phyloP scores from a whole-genome alignment of 164 flowering plant genomes.

The Stephania yunnanensis region DNA sequence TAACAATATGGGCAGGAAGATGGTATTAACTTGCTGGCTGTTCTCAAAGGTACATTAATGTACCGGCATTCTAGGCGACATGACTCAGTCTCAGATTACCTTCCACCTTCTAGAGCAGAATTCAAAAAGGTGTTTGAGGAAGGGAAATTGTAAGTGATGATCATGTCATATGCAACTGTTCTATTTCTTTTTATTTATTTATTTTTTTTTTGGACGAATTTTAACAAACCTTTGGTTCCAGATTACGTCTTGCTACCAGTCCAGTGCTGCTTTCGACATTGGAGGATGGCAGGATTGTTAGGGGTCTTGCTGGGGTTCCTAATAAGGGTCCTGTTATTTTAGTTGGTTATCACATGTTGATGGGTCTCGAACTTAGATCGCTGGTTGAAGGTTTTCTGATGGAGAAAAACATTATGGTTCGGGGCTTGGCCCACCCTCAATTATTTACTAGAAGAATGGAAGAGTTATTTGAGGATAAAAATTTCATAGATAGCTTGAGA shows the following conservation, averaged over 20 bases:
- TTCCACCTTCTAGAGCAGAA: constrained; percentile 74
- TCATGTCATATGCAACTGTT: not conserved
- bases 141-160: constrained; percentile 40
- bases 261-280: constrained; percentile 73
- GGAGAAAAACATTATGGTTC: constrained; percentile 63
- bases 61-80: constrained; percentile 64
- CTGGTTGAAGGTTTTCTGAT: constrained; percentile 56
- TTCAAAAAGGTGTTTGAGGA: constrained; percentile 28
- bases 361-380: constrained; percentile 66
- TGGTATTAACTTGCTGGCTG: constrained; percentile 59
- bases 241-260: constrained; percentile 41
- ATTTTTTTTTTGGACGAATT: not conserved
- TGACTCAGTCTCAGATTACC: constrained; percentile 55
- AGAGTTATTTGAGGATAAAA: constrained; percentile 27
- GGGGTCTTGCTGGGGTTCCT: constrained; percentile 85
- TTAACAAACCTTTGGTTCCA: constrained; percentile 26
- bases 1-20: constrained; percentile 64
- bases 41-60: constrained; percentile 61
- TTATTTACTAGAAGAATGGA: constrained; percentile 30
- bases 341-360: constrained; percentile 88
- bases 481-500: constrained; percentile 38
- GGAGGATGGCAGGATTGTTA: constrained; percentile 76
- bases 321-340: constrained; percentile 81
- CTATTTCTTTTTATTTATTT: not conserved
- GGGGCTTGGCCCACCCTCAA: constrained; percentile 73